Base-by-base conservation (phyloP, 345 rosid genomes). In the Triadica sebifera region DNA sequence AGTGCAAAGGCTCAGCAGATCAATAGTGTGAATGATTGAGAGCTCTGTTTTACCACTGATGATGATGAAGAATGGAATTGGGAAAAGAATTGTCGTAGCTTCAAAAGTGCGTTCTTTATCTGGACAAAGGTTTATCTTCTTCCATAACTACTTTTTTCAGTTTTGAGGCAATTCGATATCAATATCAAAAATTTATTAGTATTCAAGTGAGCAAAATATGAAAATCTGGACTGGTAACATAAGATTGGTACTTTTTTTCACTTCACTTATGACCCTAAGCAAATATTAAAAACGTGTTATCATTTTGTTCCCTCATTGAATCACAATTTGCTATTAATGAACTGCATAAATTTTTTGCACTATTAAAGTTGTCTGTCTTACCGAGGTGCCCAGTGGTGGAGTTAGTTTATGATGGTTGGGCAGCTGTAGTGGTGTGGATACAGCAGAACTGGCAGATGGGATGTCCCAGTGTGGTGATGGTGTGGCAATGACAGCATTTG, bases 81-180 rank as follows among this genome's bases (percentile, higher is more conserved):
- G 73, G 72, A 62, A 11, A 57, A 55, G 80, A 64, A 72, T 62
- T 71, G 67, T 37, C 55, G 4, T 60, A 75, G 81, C 77, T 63
- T 72, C 61, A 73, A 56, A 75, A 29, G 75, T 64, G 50, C 12
- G 65, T 57, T 7, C 45, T 70, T 43, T 39, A 43, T 39, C 56
- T 22, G 38, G 46, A 24, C 46, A 79, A 81, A 81, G 87, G 87
- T 84, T 59, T 57, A 8, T 13, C 49, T 67, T 39, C 13, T 55
- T 65, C 50, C 51, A 20, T 34, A 47, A 12, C 5, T 16, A 17
- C 8, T 15, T 11, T 69, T 64, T 39, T 52, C 12, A 19, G 47
- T 5, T 34, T 51, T 29, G 25, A 5, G 46, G 5, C 22, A 16
- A 29, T 29, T 50, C 8, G 45, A 16, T 13, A 16, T 13, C 43